These are phyloP conservation scores for Hypocreales sp. DNA, from an alignment of 2,329 filamentous ascomycete species.

Conservation along the genomic window DNA sequence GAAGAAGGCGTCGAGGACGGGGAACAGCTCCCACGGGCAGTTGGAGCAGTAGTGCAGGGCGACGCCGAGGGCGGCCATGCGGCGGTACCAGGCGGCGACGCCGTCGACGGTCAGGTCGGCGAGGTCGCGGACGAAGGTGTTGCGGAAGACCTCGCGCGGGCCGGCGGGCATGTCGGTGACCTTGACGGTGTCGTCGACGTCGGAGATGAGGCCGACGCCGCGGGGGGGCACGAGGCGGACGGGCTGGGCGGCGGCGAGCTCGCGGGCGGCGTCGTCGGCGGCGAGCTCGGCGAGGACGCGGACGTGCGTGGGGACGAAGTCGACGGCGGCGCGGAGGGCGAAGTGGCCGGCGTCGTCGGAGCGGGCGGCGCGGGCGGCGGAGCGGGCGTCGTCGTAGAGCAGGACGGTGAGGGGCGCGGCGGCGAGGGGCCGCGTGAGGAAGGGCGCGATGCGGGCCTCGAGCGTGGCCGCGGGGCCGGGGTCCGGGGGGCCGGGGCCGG, in stretches of 20 bases:
- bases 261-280: conserved; percentile 71
- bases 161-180: conserved; percentile 80
- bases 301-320: conserved; percentile 83
- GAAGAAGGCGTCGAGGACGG: conserved; percentile 76
- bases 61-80: conserved; percentile 65
- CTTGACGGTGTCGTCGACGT: conserved; percentile 96
- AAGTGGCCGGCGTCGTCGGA: conserved; percentile 91
- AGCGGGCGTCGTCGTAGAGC: conserved; percentile 78
- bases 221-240: conserved; percentile 61
- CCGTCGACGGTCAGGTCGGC: conserved; percentile 70
- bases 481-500: no score
- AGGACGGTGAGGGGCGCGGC: conserved; percentile 75
- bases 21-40: conserved; percentile 94
- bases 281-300: conserved; percentile 74
- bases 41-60: conserved; percentile 97
- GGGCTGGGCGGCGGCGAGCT: conserved; percentile 65
- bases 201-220: conserved; percentile 87
- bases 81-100: conserved; percentile 77
- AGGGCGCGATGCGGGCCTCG: conserved; percentile 76
- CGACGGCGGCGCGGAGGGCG: conserved; percentile 58
- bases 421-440: conserved; percentile 70
- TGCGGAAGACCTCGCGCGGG: conserved; percentile 87
- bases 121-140: conserved; percentile 83
- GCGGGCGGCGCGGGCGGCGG: conserved; percentile 67
- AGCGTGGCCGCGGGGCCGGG: conserved; percentile 47